These are phyloP conservation scores for Alopecurus myosuroides DNA, from an alignment of 176 grass and related monocot genomes.

Conservation along the genomic window DNA sequence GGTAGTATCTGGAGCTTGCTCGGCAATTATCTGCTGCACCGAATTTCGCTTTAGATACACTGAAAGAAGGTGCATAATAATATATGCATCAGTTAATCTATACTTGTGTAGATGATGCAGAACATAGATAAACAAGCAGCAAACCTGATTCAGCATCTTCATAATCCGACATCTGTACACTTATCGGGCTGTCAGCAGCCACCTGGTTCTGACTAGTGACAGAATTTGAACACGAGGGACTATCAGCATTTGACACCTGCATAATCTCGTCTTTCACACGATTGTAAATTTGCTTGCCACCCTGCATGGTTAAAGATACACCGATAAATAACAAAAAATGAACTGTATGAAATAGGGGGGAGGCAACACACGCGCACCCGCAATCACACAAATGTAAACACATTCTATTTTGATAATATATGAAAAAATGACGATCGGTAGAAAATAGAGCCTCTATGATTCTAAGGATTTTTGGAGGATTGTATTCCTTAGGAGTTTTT, in stretches of 20 bases:
- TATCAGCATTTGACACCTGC: slow-evolving; percentile 54
- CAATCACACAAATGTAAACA: not conserved
- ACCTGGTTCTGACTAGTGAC: slow-evolving; percentile 74
- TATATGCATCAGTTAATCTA: slow-evolving; percentile 63
- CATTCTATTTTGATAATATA: not conserved
- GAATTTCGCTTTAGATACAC: slow-evolving; percentile 95
- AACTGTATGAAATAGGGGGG: not conserved
- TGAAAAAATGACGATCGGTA: not conserved
- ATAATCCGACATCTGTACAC: slow-evolving; percentile 89
- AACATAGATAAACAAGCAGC: slow-evolving; percentile 50
- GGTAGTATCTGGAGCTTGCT: slow-evolving; percentile 92
- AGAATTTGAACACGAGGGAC: slow-evolving; percentile 86
- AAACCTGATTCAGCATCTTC: slow-evolving; percentile 99
- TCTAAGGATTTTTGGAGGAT: not conserved
- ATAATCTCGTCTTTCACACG: slow-evolving; percentile 70
- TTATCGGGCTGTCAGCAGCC: slow-evolving; percentile 82
- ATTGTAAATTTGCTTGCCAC: slow-evolving; percentile 73
- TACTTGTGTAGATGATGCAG: slow-evolving; percentile 59
- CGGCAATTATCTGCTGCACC: slow-evolving; percentile 88
- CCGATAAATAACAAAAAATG: slow-evolving; percentile 8
- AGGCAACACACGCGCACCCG: not conserved
- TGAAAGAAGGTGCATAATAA: slow-evolving; percentile 58
- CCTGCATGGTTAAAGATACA: slow-evolving; percentile 43
- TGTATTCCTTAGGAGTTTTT: not conserved
- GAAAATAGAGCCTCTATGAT: not conserved